Percentiles rank a stretch among this genome's conserved stretches.
Conservation (phyloP, 331 rosid species). For the Prunus yedoensis region DNA sequence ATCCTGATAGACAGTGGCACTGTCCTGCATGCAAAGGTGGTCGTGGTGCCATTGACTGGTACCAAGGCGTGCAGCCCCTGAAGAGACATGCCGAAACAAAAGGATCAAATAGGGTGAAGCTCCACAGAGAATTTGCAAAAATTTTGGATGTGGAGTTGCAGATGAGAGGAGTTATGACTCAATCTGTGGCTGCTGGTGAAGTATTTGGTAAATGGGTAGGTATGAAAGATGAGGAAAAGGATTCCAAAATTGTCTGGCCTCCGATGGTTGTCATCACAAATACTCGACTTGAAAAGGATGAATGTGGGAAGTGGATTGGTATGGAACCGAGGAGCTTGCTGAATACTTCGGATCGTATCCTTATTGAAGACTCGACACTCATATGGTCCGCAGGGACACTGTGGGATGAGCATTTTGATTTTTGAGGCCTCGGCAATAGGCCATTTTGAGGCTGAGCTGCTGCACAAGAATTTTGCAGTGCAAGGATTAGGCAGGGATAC, state of each 20-base stretch:
- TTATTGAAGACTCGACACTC: conserved; percentile 71
- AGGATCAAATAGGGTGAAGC: conserved; percentile 71
- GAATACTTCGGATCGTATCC: conserved; percentile 58
- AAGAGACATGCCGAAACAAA: conserved; percentile 87
- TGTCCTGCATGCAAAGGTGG: conserved; percentile 93
- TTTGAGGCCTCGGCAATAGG: conserved; percentile 94
- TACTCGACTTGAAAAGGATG: conserved; percentile 72
- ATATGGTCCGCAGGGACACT: conserved; percentile 85
- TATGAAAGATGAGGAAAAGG: conserved; percentile 62
- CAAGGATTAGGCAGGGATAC: conserved; percentile 68
- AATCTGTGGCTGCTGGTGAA: conserved; percentile 72
- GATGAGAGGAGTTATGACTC: conserved; percentile 51
- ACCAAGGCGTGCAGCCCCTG: conserved; percentile 81
- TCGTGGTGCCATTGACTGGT: conserved; percentile 95
- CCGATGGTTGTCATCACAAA: conserved; percentile 83
- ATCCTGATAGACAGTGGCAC: conserved; percentile 92
- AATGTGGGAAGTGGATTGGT: conserved; percentile 82
- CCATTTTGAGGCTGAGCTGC: conserved; percentile 83
- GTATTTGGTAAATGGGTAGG: conserved; percentile 87
- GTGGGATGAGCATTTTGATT: conserved; percentile 71
- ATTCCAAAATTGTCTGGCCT: conserved; percentile 87
- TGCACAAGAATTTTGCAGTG: conserved; percentile 63
- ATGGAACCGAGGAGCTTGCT: conserved; percentile 89
- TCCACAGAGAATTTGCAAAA: conserved; percentile 70
- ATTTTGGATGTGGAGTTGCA: conserved; percentile 80